Conservation (phyloP, 1,284 basidiomycete species). For the Somion occarium region DNA sequence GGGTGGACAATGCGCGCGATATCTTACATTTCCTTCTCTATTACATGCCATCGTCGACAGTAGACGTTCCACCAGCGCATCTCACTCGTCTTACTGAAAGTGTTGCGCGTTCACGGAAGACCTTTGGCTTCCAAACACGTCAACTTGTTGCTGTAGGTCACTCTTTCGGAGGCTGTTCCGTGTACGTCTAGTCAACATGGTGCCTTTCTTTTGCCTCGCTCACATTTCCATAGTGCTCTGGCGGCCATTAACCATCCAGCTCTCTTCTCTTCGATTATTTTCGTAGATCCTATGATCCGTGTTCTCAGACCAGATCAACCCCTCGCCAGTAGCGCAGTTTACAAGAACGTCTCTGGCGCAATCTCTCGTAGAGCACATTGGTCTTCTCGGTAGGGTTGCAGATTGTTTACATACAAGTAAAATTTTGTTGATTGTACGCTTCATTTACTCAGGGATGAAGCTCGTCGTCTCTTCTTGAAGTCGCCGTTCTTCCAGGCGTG, state of each 20-base stretch:
- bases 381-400: conserved; percentile 46
- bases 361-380: conserved; percentile 63
- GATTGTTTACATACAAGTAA: neutral
- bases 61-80: conserved; percentile 39
- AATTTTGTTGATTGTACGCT: neutral
- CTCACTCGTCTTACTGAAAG: conserved; percentile 40
- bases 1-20: conserved; percentile 48
- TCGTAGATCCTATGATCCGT: conserved; percentile 77
- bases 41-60: conserved; percentile 28
- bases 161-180: conserved; percentile 74
- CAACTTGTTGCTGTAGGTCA: conserved; percentile 71
- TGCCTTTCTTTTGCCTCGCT: neutral
- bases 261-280: conserved; percentile 69
- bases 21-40: conserved; percentile 42
- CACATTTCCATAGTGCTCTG: conserved; percentile 39
- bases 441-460: conserved; percentile 48
- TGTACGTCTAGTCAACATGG: conserved; percentile 37
- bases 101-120: conserved; percentile 37
- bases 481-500: conserved; percentile 72
- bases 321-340: conserved; percentile 10
- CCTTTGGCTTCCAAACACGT: conserved; percentile 41
- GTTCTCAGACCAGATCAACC: conserved; percentile 24
- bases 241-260: conserved; percentile 60
- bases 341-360: conserved; percentile 37
- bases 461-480: conserved; percentile 43